Evolutionary conservation across 2,329 filamentous ascomycete genomes (phyloP).

Genomic region (Alternaria sp.): DNA sequence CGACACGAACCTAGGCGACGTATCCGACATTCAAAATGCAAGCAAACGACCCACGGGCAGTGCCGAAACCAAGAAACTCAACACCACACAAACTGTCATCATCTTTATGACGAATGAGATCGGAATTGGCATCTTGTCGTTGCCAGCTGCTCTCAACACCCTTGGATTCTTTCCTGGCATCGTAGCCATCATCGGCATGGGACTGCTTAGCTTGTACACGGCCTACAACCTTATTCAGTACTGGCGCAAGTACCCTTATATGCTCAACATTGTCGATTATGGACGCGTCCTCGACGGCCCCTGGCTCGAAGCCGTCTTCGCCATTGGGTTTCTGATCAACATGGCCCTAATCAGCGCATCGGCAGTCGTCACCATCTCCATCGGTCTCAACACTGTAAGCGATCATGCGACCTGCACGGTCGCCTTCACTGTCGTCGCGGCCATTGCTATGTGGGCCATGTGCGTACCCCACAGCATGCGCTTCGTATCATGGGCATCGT

Average conservation of each 20-base stretch:
- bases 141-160: conserved; percentile 37
- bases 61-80: conserved; percentile 32
- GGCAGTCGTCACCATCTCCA: conserved; percentile 40
- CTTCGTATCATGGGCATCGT: conserved; percentile 41
- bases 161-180: conserved; percentile 42
- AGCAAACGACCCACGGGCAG: conserved; percentile 24
- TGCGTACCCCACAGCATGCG: conserved; percentile 41
- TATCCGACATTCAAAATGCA: conserved; percentile 37
- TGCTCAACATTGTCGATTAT: conserved; percentile 45
- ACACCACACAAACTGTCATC: conserved; percentile 39
- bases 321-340: conserved; percentile 40
- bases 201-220: conserved; percentile 39
- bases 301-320: conserved; percentile 39
- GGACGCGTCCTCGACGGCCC: conserved; percentile 40
- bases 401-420: conserved; percentile 43
- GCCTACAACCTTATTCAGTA: conserved; percentile 44
- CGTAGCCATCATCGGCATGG: conserved; percentile 36
- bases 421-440: conserved; percentile 36
- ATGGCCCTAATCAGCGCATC: conserved; percentile 42
- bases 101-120: conserved; percentile 45
- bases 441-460: conserved; percentile 40
- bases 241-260: conserved; percentile 43
- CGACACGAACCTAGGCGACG: conserved; percentile 33
- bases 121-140: conserved; percentile 41
- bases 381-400: conserved; percentile 41